phyloP scores from a whole-genome alignment of 306 rosid genomes.

The Myrica gale region DNA sequence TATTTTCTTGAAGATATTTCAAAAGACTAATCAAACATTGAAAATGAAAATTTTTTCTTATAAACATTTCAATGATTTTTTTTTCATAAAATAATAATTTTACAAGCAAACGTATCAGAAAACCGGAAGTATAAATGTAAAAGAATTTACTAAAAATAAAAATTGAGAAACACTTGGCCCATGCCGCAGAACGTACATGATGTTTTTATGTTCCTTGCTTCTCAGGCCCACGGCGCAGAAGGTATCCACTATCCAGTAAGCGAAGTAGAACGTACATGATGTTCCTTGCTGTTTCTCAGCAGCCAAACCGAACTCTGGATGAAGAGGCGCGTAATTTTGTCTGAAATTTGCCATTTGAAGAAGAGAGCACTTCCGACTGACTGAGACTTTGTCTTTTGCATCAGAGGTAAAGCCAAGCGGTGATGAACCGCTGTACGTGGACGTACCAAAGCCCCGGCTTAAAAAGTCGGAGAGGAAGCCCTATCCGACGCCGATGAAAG shows the following conservation, averaged over 20 bases:
- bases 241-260: neutral
- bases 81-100: too few relatives aligned
- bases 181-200: neutral
- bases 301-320: slow-evolving; percentile 15
- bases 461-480: slow-evolving; percentile 65
- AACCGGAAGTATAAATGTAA: too few relatives aligned
- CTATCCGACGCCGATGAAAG: slow-evolving; percentile 71
- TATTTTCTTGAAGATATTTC: too few relatives aligned
- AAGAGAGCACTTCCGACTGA: slow-evolving; percentile 27
- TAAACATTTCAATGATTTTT: too few relatives aligned
- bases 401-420: slow-evolving; percentile 22
- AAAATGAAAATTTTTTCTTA: too few relatives aligned
- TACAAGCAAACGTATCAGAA: too few relatives aligned
- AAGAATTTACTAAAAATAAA: too few relatives aligned
- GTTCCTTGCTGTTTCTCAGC: neutral
- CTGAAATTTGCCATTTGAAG: slow-evolving; percentile 29
- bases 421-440: slow-evolving; percentile 42
- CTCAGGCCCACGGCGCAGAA: neutral
- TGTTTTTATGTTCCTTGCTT: neutral
- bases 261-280: neutral
- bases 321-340: slow-evolving; percentile 26
- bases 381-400: slow-evolving; percentile 24
- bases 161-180: neutral
- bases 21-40: too few relatives aligned
- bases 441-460: slow-evolving; percentile 52